A percentile compares a stretch with the other conserved stretches of the same genome.
phyloP scores from a whole-genome alignment of 2,329 filamentous ascomycete genomes.

The Phyllosticta capitalensis region DNA sequence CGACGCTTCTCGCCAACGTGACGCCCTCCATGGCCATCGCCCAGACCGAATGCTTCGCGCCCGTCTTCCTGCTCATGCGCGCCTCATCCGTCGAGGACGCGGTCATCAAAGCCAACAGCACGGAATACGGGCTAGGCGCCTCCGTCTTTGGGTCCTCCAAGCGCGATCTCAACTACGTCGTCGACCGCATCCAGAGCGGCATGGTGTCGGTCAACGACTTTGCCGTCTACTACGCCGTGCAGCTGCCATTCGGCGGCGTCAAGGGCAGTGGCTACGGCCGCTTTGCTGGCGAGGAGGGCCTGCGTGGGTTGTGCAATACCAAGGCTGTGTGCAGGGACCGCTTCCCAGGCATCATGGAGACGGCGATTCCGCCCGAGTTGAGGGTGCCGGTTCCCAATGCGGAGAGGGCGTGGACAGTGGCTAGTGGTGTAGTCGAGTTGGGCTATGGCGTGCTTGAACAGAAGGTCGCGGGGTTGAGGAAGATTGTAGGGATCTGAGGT shows the following conservation, averaged over 20 bases:
- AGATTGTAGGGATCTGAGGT: constrained; percentile 13
- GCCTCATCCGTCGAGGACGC: constrained; percentile 57
- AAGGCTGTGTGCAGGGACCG: constrained; percentile 81
- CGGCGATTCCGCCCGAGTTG: constrained; percentile 69
- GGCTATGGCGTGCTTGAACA: constrained; percentile 37
- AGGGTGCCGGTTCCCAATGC: constrained; percentile 61
- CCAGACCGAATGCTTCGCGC: constrained; percentile 85
- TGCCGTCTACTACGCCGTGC: constrained; percentile 83
- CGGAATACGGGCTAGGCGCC: constrained; percentile 76
- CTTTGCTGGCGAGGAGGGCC: constrained; percentile 83
- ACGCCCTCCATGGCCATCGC: constrained; percentile 79
- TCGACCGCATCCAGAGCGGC: constrained; percentile 63
- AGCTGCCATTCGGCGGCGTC: constrained; percentile 89
- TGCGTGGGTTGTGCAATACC: constrained; percentile 73
- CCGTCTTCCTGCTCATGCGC: constrained; percentile 77
- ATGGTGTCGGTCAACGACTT: constrained; percentile 98
- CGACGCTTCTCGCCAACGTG: constrained; percentile 86
- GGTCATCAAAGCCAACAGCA: constrained; percentile 72
- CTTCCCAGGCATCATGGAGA: constrained; percentile 48
- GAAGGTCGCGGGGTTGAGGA: constrained; percentile 31
- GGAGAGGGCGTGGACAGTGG: constrained; percentile 32
- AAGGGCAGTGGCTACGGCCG: constrained; percentile 80
- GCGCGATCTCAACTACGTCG: constrained; percentile 53
- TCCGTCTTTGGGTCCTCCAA: constrained; percentile 70
- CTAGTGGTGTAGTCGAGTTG: constrained; percentile 38